Conservation (phyloP, 176 grass and related monocot genomes). For the Guadua angustifolia region DNA sequence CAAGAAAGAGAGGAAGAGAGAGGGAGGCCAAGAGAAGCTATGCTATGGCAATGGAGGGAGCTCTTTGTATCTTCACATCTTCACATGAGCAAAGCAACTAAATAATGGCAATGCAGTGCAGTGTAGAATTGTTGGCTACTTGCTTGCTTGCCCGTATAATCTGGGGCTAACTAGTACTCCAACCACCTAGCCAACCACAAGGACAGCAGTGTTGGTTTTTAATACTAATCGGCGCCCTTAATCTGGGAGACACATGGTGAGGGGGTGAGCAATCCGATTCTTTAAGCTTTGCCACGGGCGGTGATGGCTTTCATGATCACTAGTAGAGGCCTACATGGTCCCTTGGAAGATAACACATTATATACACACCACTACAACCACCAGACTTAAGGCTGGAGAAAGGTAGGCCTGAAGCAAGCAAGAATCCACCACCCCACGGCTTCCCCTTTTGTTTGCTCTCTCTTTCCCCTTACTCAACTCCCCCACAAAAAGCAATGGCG, state of each 20-base stretch:
- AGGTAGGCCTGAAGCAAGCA: constrained; percentile 83
- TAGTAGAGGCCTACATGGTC: constrained; percentile 42
- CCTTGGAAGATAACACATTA: constrained; percentile 58
- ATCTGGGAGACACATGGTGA: constrained; percentile 45
- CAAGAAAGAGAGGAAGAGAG: constrained; percentile 25
- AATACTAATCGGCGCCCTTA: constrained; percentile 27
- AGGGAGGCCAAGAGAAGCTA: constrained; percentile 25
- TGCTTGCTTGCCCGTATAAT: constrained; percentile 52
- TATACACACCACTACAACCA: constrained; percentile 83
- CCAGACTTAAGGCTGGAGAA: constrained; percentile 85
- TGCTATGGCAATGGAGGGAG: constrained; percentile 17
- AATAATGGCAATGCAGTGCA: constrained; percentile 50
- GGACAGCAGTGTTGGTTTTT: constrained; percentile 34
- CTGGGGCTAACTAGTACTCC: constrained; percentile 52
- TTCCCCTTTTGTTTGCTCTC: constrained; percentile 51
- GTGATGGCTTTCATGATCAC: constrained; percentile 51
- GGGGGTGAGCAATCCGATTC: constrained; percentile 34
- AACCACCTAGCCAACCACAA: constrained; percentile 55
- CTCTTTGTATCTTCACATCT: constrained; percentile 38
- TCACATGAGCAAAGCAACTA: constrained; percentile 57
- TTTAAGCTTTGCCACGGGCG: constrained; percentile 55
- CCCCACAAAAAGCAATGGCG: constrained; percentile 42
- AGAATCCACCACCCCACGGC: constrained; percentile 45
- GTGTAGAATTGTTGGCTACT: constrained; percentile 36
- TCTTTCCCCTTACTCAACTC: constrained; percentile 72